These are phyloP conservation scores for Ephemerocybe angulata DNA, from an alignment of 768 basidiomycete species.

Conservation along the genomic window DNA sequence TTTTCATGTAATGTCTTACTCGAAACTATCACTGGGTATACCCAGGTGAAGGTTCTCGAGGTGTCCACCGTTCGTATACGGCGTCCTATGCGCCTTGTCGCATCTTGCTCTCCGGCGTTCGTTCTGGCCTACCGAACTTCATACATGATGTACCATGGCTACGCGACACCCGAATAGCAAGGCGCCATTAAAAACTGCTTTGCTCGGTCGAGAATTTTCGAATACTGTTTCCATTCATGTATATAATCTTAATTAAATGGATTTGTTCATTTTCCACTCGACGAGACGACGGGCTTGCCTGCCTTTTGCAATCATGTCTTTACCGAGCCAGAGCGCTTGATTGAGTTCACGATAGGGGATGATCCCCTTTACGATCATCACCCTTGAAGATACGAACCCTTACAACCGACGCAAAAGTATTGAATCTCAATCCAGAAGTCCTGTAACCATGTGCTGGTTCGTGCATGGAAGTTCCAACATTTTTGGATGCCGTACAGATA, in stretches of 20 bases:
- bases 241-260: not conserved
- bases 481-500: not conserved
- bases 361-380: not conserved
- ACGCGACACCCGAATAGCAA: not conserved
- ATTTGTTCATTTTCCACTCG: not conserved
- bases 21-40: not conserved
- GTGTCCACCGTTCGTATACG: not conserved
- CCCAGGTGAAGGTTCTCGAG: not conserved
- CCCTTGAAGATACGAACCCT: not conserved
- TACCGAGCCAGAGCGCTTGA: too few species aligned
- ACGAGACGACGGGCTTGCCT: too few species aligned
- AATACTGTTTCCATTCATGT: not conserved
- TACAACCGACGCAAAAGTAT: not conserved
- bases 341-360: too few species aligned
- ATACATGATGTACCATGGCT: not conserved
- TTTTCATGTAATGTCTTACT: slow-evolving; percentile 1
- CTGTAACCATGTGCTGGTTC: not conserved
- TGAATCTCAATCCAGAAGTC: not conserved
- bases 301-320: too few species aligned
- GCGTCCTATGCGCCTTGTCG: too few species aligned
- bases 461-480: not conserved
- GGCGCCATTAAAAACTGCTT: not conserved
- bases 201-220: not conserved
- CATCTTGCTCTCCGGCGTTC: not conserved
- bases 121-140: not conserved